Evolutionary conservation across 345 rosid genomes (phyloP), one percentile per base, ranked within the genome.

Genomic region (Theobroma cacao): DNA sequence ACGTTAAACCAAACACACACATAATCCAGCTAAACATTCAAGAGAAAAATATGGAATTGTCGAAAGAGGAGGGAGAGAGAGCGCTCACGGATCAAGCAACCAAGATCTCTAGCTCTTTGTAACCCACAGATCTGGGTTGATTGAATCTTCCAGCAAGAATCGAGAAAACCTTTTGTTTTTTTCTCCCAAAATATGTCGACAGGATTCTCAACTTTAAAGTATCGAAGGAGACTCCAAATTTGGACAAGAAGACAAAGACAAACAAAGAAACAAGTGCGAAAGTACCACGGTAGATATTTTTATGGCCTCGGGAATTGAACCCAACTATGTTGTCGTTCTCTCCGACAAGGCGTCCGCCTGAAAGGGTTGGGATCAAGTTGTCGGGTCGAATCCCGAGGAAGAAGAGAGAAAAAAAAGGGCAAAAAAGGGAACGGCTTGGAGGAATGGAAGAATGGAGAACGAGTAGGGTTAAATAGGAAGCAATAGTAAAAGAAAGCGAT

Each of bases 311-410:
- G 85, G 86, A 88, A 84, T 68, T 80, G 88, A 77, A 82, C 67
- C 70, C 55, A 9, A 62, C 24, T 63, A n/a, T 41, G 30, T 60
- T 24, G 6, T n/a, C 30, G 71, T 24, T 33, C 65, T 47, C 58
- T 62, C 59, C n/a, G 34, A 48, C 24, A 22, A 62, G 18, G 50
- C 9, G 13, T 30, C 40, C 12, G 38, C 40, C 31, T 72, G 69
- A 36, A 64, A 28, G 59, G 1, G 33, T 58, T 67, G 79, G 20
- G 45, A 41, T 78, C 83, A 14, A 43, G 80, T 75, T 81, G 85
- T 87, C 76, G 89, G 89, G 73, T 79, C 88, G 55, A 85, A 86
- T 86, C 90, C 88, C 87, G 8, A 81, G 85, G 82, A 81, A 73
- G 60, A 31, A 74, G 20, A 41, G 64, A 13, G 33, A 30, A 20